These are phyloP conservation scores for Bromus sterilis DNA, from an alignment of 176 grass and related monocot species.

Conservation along the genomic window DNA sequence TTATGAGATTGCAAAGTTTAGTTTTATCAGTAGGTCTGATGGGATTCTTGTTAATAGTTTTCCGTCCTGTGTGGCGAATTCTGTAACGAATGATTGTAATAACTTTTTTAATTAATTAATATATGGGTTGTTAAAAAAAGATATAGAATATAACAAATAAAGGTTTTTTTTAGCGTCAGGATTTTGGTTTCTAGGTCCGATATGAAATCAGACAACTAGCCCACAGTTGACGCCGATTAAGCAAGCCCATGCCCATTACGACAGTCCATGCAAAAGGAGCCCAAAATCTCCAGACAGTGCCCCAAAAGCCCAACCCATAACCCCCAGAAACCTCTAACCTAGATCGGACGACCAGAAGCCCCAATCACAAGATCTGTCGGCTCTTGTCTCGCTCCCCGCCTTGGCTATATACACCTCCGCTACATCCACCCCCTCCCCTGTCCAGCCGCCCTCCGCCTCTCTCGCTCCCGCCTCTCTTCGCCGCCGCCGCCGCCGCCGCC, in stretches of 20 bases:
- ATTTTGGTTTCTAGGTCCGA: neutral
- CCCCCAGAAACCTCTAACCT: neutral
- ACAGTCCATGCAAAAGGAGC: neutral
- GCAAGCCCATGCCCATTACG: neutral
- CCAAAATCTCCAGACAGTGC: neutral
- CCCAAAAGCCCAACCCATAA: neutral
- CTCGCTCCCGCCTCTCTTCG: neutral
- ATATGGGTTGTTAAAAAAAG: no score
- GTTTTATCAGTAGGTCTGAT: no score
- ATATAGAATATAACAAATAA: no score
- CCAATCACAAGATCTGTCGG: neutral
- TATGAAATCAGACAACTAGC: neutral
- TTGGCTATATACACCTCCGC: constrained; percentile 10
- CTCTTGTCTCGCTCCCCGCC: neutral
- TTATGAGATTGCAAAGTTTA: no score
- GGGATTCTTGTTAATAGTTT: no score
- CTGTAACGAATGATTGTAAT: no score
- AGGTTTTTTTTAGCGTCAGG: no score
- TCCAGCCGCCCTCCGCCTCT: neutral
- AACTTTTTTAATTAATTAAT: no score
- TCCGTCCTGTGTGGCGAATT: no score
- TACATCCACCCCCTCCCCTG: neutral
- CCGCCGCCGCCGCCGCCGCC: neutral
- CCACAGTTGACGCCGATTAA: neutral
- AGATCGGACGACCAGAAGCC: constrained; percentile 27